Base-by-base conservation (phyloP, 2,329 filamentous ascomycete species). In the Phaeomoniella chlamydospora region DNA sequence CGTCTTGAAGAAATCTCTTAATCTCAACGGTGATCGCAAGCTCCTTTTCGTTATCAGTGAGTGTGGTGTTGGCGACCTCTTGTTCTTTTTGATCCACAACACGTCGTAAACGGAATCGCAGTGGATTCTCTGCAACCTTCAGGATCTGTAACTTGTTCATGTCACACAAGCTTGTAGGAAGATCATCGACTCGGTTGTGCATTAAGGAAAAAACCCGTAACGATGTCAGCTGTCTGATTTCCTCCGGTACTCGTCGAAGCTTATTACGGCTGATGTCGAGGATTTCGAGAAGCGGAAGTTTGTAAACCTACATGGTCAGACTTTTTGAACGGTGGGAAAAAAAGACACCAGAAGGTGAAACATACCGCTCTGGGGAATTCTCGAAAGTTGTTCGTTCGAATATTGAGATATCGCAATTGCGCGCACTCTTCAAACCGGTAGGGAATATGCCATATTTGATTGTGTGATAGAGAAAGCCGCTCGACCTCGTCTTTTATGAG, bases 201-300 rank as follows among this genome's bases (percentile, higher is more conserved):
- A 83, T 80, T 22, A 94, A 72, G 2, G 86, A 87, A 37, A 96
- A 67, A 12, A 94, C 87, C 52, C 93, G 92, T 43, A 96, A 64
- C 2, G 84, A 93, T 4, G 77, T 78, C 49, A 96, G 66, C 50
- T 77, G 84, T 41, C 72, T 74, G 42, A 94, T 82, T 37, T 87
- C 80, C 33, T 78, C 73, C 0, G 88, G 86, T 2, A 96, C 69
- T 6, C 72, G 64, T 33, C 72, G 73, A 41, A 96, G 76, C 54
- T 80, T 84, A 54, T 96, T 96, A 48, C 83, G 75, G 54, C 86
- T 87, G 37, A 96, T 70, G 59, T 96, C 88, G 41, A 96, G 72
- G 40, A 94, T 94, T 59, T 96, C 87, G 37, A 96, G 72, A 19
- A 85, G 81, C 36, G 74, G 78, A 42, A 96, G 69, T 55, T 86